These are phyloP conservation scores for Leptographium procerum DNA, from an alignment of 2,329 filamentous ascomycete genomes.

Conservation along the genomic window DNA sequence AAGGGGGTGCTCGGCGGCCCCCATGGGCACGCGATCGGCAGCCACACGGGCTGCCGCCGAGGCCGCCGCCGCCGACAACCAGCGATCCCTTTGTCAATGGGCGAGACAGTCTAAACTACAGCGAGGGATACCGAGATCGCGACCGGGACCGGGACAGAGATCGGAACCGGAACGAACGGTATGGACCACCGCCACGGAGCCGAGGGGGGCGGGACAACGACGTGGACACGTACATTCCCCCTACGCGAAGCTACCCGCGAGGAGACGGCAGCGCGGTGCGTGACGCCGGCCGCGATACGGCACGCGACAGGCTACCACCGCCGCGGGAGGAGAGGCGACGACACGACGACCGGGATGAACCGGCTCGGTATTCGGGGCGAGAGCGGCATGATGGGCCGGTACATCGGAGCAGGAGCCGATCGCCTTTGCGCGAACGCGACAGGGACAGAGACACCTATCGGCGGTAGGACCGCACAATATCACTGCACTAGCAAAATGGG, in stretches of 20 bases:
- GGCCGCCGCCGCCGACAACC: constrained; percentile 38
- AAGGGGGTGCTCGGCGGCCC: constrained; percentile 29
- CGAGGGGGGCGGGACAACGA: constrained; percentile 9
- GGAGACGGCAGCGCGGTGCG: not conserved
- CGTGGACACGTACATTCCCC: constrained; percentile 39
- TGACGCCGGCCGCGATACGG: not conserved
- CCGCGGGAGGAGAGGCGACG: constrained; percentile 28
- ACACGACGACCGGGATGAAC: constrained; percentile 28
- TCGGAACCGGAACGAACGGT: constrained; percentile 2
- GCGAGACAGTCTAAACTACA: constrained; percentile 24
- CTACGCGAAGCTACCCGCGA: constrained; percentile 23
- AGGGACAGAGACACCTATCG: constrained; percentile 1
- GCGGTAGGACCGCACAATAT: not conserved
- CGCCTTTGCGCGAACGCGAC: constrained; percentile 18
- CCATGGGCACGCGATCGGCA: constrained; percentile 44
- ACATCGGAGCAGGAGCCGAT: constrained; percentile 34
- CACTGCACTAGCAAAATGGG: not conserved
- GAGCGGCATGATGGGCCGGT: constrained; percentile 22
- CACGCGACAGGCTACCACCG: constrained; percentile 11
- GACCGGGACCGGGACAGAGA: constrained; percentile 21
- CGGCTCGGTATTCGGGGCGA: constrained; percentile 13
- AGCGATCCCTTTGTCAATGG: constrained; percentile 26
- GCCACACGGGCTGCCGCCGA: constrained; percentile 31
- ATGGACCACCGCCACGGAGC: constrained; percentile 14
- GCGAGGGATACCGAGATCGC: constrained; percentile 29